phyloP scores from a whole-genome alignment of 345 rosid species.

The Carallia pectinifolia region DNA sequence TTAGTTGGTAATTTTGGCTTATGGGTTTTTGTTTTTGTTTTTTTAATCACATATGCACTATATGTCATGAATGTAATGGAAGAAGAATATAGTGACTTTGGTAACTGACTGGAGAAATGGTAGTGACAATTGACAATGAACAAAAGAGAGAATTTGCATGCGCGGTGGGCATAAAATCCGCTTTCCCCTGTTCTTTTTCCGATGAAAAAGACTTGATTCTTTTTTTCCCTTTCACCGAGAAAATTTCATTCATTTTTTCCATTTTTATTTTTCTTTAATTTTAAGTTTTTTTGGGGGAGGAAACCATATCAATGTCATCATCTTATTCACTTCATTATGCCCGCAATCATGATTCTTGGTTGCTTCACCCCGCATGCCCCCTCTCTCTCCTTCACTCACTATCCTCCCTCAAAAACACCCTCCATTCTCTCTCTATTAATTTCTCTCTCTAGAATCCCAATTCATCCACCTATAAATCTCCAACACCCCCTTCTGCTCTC shows the following conservation, averaged over 20 bases:
- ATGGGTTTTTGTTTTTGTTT: too few relatives aligned
- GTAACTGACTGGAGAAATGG: background rate
- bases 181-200: constrained; percentile 28
- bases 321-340: constrained; percentile 66
- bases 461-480: constrained; percentile 29
- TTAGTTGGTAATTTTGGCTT: too few relatives aligned
- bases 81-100: too few relatives aligned
- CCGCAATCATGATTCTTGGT: constrained; percentile 94
- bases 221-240: background rate
- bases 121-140: background rate
- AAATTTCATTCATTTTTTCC: background rate
- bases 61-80: too few relatives aligned
- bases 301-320: constrained; percentile 25
- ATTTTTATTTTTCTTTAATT: background rate
- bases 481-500: constrained; percentile 33
- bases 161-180: constrained; percentile 56
- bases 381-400: constrained; percentile 32
- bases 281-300: too few relatives aligned
- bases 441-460: background rate
- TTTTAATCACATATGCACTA: too few relatives aligned
- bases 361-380: constrained; percentile 98
- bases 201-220: constrained; percentile 27
- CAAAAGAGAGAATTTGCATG: constrained; percentile 29
- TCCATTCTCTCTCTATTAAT: constrained; percentile 14
- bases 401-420: background rate